Evolutionary conservation across 2,329 filamentous ascomycete genomes (phyloP).

Genomic region (Penicillium sp.): DNA sequence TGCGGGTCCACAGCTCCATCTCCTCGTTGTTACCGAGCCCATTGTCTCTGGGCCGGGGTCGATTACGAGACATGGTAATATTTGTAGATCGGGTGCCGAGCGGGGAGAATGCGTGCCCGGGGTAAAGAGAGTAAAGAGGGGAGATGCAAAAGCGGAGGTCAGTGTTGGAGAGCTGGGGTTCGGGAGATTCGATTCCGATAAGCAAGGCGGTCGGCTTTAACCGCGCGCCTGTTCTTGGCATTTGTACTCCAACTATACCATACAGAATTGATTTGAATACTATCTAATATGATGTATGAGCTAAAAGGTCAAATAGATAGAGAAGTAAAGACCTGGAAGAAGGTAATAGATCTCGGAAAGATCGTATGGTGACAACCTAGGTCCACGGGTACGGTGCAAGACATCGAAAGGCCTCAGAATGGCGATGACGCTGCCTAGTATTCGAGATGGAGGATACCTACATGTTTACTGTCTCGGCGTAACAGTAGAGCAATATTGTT

Average conservation of each 20-base stretch:
- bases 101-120: not conserved
- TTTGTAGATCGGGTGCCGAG: not conserved
- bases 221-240: conserved; percentile 1
- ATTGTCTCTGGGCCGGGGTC: conserved; percentile 44
- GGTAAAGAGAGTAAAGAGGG: not conserved
- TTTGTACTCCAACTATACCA: not conserved
- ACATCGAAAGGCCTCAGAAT: too few species aligned
- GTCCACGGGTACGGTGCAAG: too few species aligned
- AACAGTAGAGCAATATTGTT: not conserved
- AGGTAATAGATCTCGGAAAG: too few species aligned
- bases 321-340: too few species aligned
- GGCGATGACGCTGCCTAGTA: not conserved
- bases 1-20: conserved; percentile 47
- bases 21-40: conserved; percentile 46
- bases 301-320: too few species aligned
- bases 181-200: not conserved
- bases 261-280: not conserved
- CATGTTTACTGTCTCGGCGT: not conserved
- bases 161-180: not conserved
- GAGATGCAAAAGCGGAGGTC: not conserved
- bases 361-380: too few species aligned
- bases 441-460: not conserved
- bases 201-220: conserved; percentile 4
- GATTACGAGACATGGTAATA: conserved; percentile 43
- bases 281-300: too few species aligned